Evolutionary conservation across 495 filamentous ascomycete species (phyloP), one percentile per base, ranked within the genome.

Genomic region (Cladorrhinum samala): DNA sequence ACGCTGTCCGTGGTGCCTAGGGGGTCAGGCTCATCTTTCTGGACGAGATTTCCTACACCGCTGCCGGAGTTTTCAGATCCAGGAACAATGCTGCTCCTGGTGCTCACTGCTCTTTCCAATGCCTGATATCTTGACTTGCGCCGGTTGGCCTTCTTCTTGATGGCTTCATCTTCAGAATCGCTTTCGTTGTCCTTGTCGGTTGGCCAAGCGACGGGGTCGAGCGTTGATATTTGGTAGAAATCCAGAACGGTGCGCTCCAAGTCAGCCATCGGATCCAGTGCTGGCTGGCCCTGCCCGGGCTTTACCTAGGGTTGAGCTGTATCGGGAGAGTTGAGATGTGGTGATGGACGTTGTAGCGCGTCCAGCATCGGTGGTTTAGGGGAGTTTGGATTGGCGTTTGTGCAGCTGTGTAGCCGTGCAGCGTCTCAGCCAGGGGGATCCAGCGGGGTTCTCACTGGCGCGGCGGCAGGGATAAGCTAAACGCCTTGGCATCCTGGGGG

Each of bases 21-120:
- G 2, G 93, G 90, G 66, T 98, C 93, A 1, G 89, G 82, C 66
- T 98, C 93, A 64, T 98, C 93, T 58, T 83, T 83, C 63, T 89
- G 88, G 16, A 90, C 85, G 43, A 90, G 64, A 59, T 85, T 92
- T 57, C 88, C 86, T 40, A 86, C 74, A 23, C 78, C 80, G 61
- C 84, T 75, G 33, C 75, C 80, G 16, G 79, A 83, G 63, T 75
- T 85, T 58, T 88, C 80, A 30, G 85, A 82, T 3, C 87, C 87
- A 14, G 85, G 80, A 13, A 86, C 75, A 19, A 78, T 67, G 50
- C 80, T 87, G 60, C 75, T 76, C 59, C 82, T 76, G 56, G 81
- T 81, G 70, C 83, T 87, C 30, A 83, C 77, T 46, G 77, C 82
- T 52, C 85, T 77, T 68, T 91, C 89, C 30, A 96, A 81, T 7